A percentile compares a stretch with the other conserved stretches of the same genome.
Evolutionary conservation across 192 early-diverging fungal genomes (phyloP).

Genomic region (Backusella australiensis): DNA sequence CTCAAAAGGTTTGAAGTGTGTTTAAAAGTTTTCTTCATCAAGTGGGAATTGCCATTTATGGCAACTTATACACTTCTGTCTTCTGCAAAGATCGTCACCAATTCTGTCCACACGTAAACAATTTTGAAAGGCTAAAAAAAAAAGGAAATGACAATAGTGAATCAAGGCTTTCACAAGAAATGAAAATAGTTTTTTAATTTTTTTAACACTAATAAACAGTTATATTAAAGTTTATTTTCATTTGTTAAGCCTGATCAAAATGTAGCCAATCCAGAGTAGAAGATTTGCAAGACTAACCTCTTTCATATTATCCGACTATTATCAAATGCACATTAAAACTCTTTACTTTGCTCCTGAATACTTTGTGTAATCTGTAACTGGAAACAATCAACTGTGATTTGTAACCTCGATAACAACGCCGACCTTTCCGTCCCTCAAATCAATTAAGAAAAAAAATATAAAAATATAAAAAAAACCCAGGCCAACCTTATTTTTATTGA

Average conservation of each 20-base stretch:
- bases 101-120: not conserved
- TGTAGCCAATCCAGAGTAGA: not conserved
- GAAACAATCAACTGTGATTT: not conserved
- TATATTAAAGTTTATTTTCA: not conserved
- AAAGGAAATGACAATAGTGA: not conserved
- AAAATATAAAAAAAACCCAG: not conserved
- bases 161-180: not conserved
- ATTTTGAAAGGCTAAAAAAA: not conserved
- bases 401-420: not conserved
- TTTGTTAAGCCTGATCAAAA: not conserved
- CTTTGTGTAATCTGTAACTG: constrained; percentile 5
- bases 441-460: not conserved
- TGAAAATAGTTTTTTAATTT: not conserved
- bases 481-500: not conserved
- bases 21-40: not conserved
- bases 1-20: not conserved
- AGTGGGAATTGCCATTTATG: not conserved
- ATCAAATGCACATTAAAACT: not conserved
- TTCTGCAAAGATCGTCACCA: not conserved
- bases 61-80: not conserved
- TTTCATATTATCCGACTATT: not conserved
- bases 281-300: not conserved
- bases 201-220: not conserved
- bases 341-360: not conserved
- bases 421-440: not conserved